Percentiles rank a stretch among this genome's conserved stretches.
Evolutionary conservation across 306 rosid species (phyloP).

Genomic region (Amphicarpaea edgeworthii): DNA sequence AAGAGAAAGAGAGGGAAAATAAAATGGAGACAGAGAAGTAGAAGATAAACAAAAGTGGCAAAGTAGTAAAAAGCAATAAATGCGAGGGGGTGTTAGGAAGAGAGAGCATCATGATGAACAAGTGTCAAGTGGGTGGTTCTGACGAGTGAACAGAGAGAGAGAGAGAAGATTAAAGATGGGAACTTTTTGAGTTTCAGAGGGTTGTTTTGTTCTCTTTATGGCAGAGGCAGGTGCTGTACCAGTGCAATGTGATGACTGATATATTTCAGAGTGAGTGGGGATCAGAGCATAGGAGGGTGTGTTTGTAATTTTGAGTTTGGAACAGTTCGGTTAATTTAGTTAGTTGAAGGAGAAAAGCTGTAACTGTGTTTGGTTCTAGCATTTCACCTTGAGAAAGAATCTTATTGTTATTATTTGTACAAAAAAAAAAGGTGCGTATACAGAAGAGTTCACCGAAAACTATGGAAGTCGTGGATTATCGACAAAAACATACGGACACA

Average conservation of each 20-base stretch:
- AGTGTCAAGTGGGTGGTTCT: constrained; percentile 38
- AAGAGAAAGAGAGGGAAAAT: neutral
- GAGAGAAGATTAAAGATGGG: constrained; percentile 3
- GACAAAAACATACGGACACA: neutral
- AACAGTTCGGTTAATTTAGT: constrained; percentile 47
- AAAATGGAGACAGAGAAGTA: neutral
- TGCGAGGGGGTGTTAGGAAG: constrained; percentile 47
- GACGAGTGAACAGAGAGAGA: constrained; percentile 31
- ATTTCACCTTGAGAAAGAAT: neutral
- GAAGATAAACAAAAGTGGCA: constrained; percentile 47
- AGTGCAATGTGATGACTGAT: neutral
- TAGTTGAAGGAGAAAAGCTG: constrained; percentile 32
- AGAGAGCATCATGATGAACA: constrained; percentile 58
- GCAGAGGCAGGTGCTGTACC: constrained; percentile 41
- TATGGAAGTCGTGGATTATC: neutral
- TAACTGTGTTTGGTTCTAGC: neutral
- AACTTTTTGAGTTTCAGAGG: constrained; percentile 44
- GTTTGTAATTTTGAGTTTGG: constrained; percentile 29
- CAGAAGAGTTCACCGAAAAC: constrained; percentile 1
- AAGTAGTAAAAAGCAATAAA: constrained; percentile 68
- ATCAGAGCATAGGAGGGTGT: neutral
- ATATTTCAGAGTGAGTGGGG: constrained; percentile 10
- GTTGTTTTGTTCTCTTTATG: constrained; percentile 42
- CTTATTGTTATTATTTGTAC: neutral
- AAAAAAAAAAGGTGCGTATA: neutral